Conservation (phyloP, 257 asterid genomes). For the Cinchona pubescens region DNA sequence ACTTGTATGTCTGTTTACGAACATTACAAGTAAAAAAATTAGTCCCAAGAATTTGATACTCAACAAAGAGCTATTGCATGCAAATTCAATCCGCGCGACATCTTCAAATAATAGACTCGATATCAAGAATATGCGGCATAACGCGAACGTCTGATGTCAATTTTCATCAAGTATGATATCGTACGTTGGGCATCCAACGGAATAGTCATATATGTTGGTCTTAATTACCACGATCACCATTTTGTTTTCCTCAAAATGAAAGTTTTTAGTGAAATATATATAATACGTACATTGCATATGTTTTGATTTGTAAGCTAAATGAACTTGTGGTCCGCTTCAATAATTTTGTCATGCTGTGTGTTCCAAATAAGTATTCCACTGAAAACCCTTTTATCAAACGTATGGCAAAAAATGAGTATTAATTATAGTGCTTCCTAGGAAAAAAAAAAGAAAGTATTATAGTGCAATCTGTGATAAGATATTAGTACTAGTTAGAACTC, state of each 20-base stretch:
- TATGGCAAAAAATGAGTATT: too few species aligned
- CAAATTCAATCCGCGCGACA: background rate
- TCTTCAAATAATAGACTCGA: background rate
- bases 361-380: background rate
- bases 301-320: background rate
- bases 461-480: background rate
- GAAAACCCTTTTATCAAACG: background rate
- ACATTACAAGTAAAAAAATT: background rate
- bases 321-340: background rate
- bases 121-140: constrained; percentile 2
- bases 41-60: background rate
- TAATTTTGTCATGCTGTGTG: background rate
- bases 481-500: too few species aligned
- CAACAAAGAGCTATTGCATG: background rate
- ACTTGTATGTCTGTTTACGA: background rate
- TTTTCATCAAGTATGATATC: background rate
- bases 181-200: background rate
- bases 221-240: too few species aligned
- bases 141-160: too few species aligned
- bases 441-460: too few species aligned
- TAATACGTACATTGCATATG: too few species aligned
- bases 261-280: background rate
- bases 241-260: too few species aligned
- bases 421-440: too few species aligned
- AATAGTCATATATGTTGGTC: too few species aligned